Evolutionary conservation across 495 filamentous ascomycete genomes (phyloP).

Genomic region (Sporormia fimetaria): DNA sequence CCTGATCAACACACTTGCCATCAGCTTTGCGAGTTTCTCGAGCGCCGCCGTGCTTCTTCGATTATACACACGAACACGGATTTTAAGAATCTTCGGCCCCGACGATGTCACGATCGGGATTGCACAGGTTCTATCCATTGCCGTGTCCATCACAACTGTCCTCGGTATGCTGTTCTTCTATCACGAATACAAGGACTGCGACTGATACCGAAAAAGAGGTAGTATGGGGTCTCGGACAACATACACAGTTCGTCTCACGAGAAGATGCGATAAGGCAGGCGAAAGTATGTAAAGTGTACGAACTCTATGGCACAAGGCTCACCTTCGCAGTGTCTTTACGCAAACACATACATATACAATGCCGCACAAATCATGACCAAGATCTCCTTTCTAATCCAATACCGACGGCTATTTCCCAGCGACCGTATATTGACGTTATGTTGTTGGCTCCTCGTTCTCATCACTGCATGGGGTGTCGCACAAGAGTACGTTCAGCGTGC

Average conservation of each 20-base stretch:
- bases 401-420: constrained; percentile 11
- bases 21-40: constrained; percentile 12
- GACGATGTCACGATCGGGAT: constrained; percentile 13
- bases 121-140: constrained; percentile 16
- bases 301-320: background rate
- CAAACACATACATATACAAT: constrained; percentile 15
- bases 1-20: constrained; percentile 12
- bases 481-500: constrained; percentile 20
- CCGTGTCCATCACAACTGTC: constrained; percentile 10
- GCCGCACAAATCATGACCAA: constrained; percentile 17
- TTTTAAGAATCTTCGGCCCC: constrained; percentile 6
- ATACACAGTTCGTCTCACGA: constrained; percentile 8
- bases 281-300: constrained; percentile 5
- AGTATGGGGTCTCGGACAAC: constrained; percentile 12
- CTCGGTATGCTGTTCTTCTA: constrained; percentile 6
- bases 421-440: constrained; percentile 1
- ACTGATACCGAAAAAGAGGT: constrained; percentile 8
- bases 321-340: constrained; percentile 10
- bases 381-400: constrained; percentile 17
- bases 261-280: constrained; percentile 5
- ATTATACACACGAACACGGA: constrained; percentile 4
- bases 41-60: constrained; percentile 7
- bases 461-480: constrained; percentile 10
- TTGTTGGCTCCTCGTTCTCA: constrained; percentile 12
- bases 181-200: too few relatives aligned